Conservation (phyloP, 2,329 filamentous ascomycete species). For the Westerdykella aurantiaca region DNA sequence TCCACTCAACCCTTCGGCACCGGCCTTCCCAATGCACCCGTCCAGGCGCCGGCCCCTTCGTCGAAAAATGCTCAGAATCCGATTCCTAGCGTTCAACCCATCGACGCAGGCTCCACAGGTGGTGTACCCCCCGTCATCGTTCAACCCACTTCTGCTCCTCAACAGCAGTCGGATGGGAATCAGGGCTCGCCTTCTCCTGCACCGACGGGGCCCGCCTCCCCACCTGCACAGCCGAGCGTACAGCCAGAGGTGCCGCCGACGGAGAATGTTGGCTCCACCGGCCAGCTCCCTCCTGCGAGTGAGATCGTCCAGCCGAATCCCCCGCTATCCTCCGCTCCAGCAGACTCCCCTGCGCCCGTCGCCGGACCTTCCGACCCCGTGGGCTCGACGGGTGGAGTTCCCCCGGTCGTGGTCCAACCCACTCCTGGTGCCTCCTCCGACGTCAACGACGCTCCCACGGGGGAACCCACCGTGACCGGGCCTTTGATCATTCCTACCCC, state of each 20-base stretch:
- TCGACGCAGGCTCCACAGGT: constrained; percentile 5
- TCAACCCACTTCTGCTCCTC: constrained; percentile 9
- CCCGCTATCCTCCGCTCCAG: background rate
- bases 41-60: too few relatives aligned
- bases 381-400: constrained; percentile 16
- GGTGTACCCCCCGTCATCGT: constrained; percentile 8
- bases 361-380: background rate
- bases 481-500: constrained; percentile 14
- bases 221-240: background rate
- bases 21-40: too few relatives aligned
- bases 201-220: too few relatives aligned
- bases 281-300: background rate
- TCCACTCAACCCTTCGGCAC: too few relatives aligned
- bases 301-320: constrained; percentile 1
- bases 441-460: background rate
- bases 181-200: too few relatives aligned
- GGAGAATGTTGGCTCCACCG: background rate
- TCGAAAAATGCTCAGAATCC: too few relatives aligned
- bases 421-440: constrained; percentile 3
- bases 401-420: constrained; percentile 18
- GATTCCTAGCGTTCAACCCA: too few relatives aligned
- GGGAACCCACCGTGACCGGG: constrained; percentile 9
- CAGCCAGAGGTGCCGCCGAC: background rate
- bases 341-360: background rate
- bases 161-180: too few relatives aligned